Percentiles rank a stretch among this genome's conserved stretches.
phyloP scores from a whole-genome alignment of 2,329 filamentous ascomycete species.

The Trichoderma polysporum region DNA sequence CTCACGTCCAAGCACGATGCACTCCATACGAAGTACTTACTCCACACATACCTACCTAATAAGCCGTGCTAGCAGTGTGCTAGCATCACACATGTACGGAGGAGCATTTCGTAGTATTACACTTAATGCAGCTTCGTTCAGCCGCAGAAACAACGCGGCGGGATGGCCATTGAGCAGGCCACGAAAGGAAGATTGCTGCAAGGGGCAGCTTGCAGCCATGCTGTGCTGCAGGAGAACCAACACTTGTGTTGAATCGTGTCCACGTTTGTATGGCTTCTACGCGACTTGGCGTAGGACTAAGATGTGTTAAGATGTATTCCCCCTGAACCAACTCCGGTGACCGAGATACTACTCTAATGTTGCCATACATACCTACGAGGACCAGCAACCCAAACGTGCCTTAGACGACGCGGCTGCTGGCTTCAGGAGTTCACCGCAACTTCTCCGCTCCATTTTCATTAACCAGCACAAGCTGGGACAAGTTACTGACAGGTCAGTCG shows the following conservation, averaged over 20 bases:
- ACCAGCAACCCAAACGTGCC: neutral
- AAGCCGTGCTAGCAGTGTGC: neutral
- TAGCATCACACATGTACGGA: neutral
- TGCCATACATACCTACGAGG: neutral
- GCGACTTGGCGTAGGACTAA: neutral
- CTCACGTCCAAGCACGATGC: neutral
- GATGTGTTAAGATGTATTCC: neutral
- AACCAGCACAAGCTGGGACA: neutral
- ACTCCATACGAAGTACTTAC: neutral
- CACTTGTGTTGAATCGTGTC: neutral
- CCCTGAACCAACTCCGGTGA: neutral
- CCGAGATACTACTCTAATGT: neutral
- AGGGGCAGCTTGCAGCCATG: neutral
- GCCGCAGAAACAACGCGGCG: neutral
- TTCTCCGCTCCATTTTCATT: neutral
- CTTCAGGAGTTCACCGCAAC: slow-evolving; percentile 8
- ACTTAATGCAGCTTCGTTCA: neutral
- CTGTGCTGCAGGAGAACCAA: neutral
- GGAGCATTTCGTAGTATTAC: neutral
- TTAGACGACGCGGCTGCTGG: neutral
- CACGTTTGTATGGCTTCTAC: neutral
- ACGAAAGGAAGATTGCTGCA: neutral
- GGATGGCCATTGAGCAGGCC: neutral
- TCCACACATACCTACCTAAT: neutral
- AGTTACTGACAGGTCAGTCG: neutral